Conservation (phyloP, 805 yeast genomes). For the Candida maesae region DNA sequence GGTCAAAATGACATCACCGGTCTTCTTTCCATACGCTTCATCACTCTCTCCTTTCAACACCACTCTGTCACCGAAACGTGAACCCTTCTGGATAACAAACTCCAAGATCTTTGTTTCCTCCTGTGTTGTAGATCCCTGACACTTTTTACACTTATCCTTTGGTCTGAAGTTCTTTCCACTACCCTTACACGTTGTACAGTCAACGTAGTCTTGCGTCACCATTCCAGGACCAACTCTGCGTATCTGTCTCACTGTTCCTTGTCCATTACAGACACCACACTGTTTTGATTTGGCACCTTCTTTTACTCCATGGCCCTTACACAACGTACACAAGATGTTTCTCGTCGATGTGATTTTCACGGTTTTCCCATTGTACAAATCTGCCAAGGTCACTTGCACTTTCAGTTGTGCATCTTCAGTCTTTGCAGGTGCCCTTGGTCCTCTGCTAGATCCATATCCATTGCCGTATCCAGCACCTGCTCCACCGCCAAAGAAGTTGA, state of each 20-base stretch:
- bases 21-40: slow-evolving; percentile 60
- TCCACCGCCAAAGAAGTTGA: slow-evolving; percentile 49
- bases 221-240: slow-evolving; percentile 72
- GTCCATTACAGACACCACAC: slow-evolving; percentile 72
- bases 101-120: slow-evolving; percentile 72
- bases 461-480: slow-evolving; percentile 5
- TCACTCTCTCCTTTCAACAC: slow-evolving; percentile 71
- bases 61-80: slow-evolving; percentile 56
- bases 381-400: slow-evolving; percentile 64
- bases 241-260: slow-evolving; percentile 58
- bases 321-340: slow-evolving; percentile 63
- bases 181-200: slow-evolving; percentile 71
- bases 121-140: slow-evolving; percentile 59
- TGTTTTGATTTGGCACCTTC: slow-evolving; percentile 47
- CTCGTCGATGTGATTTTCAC: slow-evolving; percentile 71
- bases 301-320: slow-evolving; percentile 76
- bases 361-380: slow-evolving; percentile 75
- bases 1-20: slow-evolving; percentile 76
- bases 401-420: slow-evolving; percentile 70
- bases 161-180: slow-evolving; percentile 54
- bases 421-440: slow-evolving; percentile 23
- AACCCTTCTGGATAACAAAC: slow-evolving; percentile 73
- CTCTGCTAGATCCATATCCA: slow-evolving; percentile 6
- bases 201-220: slow-evolving; percentile 55
- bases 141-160: slow-evolving; percentile 74